A percentile compares a stretch with the other conserved stretches of the same genome.
phyloP scores from a whole-genome alignment of 2,329 filamentous ascomycete species.

The Allantophomopsis lycopodina region DNA sequence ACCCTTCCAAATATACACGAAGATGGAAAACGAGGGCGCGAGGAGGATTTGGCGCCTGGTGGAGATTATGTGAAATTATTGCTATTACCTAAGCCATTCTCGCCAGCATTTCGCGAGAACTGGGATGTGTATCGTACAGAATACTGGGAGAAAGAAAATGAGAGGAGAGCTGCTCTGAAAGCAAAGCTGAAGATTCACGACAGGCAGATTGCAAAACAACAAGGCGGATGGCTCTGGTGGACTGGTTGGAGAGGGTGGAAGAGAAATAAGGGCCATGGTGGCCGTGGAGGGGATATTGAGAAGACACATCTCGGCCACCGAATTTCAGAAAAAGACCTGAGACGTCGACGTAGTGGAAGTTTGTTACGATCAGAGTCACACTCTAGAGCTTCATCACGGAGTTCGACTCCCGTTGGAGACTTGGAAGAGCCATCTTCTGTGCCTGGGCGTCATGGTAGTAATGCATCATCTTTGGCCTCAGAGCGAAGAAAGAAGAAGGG shows the following conservation, averaged over 20 bases:
- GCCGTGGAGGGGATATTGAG: conserved; percentile 12
- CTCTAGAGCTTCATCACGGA: conserved; percentile 20
- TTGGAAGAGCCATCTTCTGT: conserved; percentile 12
- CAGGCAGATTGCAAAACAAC: conserved; percentile 50
- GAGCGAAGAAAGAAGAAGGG: conserved; percentile 16
- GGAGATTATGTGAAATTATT: conserved; percentile 88
- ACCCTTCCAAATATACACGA: conserved; percentile 35
- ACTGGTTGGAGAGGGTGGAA: conserved; percentile 52
- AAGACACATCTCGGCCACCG: conserved; percentile 14
- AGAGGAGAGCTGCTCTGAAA: conserved; percentile 63
- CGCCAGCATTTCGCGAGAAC: conserved; percentile 85
- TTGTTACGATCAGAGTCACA: conserved; percentile 14
- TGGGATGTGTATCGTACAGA: conserved; percentile 92
- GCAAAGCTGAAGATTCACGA: conserved; percentile 56
- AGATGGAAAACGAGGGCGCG: conserved; percentile 53
- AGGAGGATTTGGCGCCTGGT: conserved; percentile 81
- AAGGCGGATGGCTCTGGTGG: conserved; percentile 76
- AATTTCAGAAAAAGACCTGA: conserved; percentile 12
- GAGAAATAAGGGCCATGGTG: conserved; percentile 11
- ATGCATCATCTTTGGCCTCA: conserved; percentile 13
- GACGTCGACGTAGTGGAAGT: conserved; percentile 15
- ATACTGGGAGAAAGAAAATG: conserved; percentile 96
- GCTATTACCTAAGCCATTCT: conserved; percentile 87
- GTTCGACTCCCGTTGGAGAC: conserved; percentile 17
- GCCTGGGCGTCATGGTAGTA: conserved; percentile 14